Percentiles rank a stretch among this genome's conserved stretches.
Evolutionary conservation across 352 stramenopile genomes (phyloP).

Genomic region (Phytophthora ramorum): DNA sequence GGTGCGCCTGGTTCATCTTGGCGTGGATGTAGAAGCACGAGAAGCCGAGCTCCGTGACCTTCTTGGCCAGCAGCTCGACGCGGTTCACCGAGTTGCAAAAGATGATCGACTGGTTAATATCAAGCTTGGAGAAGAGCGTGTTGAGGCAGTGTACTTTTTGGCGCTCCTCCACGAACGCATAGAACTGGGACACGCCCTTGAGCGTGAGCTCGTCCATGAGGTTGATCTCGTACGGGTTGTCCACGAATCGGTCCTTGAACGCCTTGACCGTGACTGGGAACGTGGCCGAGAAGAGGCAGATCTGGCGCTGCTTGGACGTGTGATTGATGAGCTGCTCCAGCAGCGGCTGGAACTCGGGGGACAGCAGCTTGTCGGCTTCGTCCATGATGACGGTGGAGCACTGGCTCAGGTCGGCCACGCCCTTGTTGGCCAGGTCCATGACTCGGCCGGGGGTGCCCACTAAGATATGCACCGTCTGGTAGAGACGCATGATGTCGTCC

Average conservation of each 20-base stretch:
- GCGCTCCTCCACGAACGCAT: conserved; percentile 99
- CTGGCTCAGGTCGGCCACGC: conserved; percentile 96
- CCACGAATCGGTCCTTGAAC: conserved; percentile 99
- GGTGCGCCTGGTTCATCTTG: conserved; percentile 99
- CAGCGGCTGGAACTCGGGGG: conserved; percentile 97
- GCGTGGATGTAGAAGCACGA: conserved; percentile 99
- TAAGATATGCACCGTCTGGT: conserved; percentile 99
- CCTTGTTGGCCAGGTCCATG: conserved; percentile 98
- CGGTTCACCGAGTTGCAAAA: conserved; percentile 99
- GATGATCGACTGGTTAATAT: conserved; percentile 99
- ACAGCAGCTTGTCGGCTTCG: conserved; percentile 99
- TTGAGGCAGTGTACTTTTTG: conserved; percentile 99
- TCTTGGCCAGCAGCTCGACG: conserved; percentile 99
- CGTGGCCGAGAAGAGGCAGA: conserved; percentile 99
- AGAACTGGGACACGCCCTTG: conserved; percentile 99
- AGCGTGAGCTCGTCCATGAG: conserved; percentile 99
- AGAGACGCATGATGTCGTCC: conserved; percentile 99
- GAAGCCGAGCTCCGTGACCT: conserved; percentile 99
- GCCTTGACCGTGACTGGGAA: conserved; percentile 99
- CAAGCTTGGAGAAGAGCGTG: conserved; percentile 99
- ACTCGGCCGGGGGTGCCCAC: conserved; percentile 99
- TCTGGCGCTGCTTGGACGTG: conserved; percentile 95
- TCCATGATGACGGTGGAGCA: conserved; percentile 99
- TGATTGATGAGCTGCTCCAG: conserved; percentile 98
- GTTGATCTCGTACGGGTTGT: conserved; percentile 99